Base-by-base conservation (phyloP, 1,139 yeast species). In the Scheffersomyces segobiensis region DNA sequence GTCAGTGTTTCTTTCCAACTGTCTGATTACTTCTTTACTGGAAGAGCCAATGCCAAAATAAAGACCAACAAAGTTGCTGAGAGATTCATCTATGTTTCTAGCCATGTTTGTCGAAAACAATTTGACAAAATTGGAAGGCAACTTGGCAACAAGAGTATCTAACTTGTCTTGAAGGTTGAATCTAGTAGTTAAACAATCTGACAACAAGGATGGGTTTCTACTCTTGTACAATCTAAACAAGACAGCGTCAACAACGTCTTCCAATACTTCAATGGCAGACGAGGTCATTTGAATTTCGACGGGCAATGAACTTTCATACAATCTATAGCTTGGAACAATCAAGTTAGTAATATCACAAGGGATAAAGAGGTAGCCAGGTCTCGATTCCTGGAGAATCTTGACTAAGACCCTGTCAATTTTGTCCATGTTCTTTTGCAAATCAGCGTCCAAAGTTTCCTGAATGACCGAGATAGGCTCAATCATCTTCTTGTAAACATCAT, bases 341-440 rank as follows among this genome's bases (percentile, higher is more conserved):
- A 76, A 66, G 65, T 84, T 84, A 10, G 87, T 86, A 66, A 89
- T 73, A 68, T 91, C 93, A 51, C 83, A 78, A 2, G 97, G 97
- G 52, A 92, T 71, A 68, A 85, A 90, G 59, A 92, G 74, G 68
- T 89, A 91, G 7, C 96, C 97, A 0, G 97, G 97, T 68, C 88
- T 84, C 39, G 88, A 86, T 58, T 82, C 79, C 52, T 73, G 77
- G 63, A 84, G 76, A 46, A 91, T 85, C 46, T 82, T 78, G 52
- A 70, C 68, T 61, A 92, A 82, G 4, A 91, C 91, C 39, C 76
- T 76, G 70, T 92, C 97, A 57, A 92, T 77, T 58, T 74, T 74
- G 26, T 64, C 69, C 52, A 73, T 65, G 42, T 76, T 76, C 26
- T 85, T 77, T 1, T 86, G 88, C 2, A 76, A 72, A 42, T 86